Conservation (phyloP, 768 basidiomycete species). For the Termitomyces sp. region DNA sequence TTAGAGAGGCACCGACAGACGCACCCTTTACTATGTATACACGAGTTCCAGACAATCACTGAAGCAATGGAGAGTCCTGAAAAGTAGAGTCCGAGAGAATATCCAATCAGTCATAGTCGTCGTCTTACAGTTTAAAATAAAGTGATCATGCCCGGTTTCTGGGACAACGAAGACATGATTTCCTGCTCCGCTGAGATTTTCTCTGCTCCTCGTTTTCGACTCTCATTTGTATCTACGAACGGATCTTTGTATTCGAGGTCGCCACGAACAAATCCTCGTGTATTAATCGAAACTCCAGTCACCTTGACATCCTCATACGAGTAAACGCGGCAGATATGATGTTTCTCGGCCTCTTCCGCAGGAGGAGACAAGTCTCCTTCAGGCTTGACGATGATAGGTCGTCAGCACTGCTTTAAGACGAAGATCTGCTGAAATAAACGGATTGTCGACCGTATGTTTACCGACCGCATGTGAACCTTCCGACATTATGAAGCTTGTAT, state of each 20-base stretch:
- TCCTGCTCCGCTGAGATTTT: no score
- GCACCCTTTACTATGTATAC: neutral
- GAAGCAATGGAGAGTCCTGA: neutral
- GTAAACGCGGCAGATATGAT: neutral
- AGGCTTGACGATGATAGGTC: neutral
- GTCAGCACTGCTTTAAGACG: neutral
- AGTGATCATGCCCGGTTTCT: neutral
- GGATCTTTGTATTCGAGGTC: neutral
- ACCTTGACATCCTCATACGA: neutral
- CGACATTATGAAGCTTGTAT: no score
- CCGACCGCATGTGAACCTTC: no score
- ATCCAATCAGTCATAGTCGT: no score
- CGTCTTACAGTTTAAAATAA: neutral
- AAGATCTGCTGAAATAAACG: neutral
- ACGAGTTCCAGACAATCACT: neutral
- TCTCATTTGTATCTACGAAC: no score
- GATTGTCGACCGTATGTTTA: no score
- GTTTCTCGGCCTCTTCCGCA: neutral
- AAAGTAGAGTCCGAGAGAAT: no score
- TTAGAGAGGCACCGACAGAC: no score
- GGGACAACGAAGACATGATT: no score
- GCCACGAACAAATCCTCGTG: neutral
- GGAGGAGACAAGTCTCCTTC: constrained; percentile 1
- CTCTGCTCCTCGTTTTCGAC: no score
- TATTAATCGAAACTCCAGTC: neutral